Evolutionary conservation across 2,329 filamentous ascomycete genomes (phyloP).

Genomic region (Botrytis aclada): DNA sequence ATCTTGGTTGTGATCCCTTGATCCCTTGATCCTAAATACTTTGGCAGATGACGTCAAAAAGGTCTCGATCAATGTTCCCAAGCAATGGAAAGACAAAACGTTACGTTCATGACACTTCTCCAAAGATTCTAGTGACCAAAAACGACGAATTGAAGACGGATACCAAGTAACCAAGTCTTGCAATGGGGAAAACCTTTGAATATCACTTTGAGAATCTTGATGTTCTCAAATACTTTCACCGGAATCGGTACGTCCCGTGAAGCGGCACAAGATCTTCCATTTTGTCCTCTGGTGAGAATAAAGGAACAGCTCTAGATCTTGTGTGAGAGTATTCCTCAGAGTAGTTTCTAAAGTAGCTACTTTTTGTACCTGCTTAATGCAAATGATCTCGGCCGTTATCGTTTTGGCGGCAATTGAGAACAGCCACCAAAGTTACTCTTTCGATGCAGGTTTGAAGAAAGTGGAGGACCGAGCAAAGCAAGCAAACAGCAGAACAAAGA

Average conservation of each 20-base stretch:
- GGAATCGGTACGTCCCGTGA: neutral
- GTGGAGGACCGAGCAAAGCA: neutral
- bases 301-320: neutral
- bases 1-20: neutral
- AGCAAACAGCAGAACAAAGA: neutral
- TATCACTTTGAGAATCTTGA: neutral
- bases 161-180: neutral
- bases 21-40: neutral
- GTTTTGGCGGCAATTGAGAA: neutral
- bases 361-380: neutral
- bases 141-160: neutral
- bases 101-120: neutral
- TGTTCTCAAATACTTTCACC: neutral
- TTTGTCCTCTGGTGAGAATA: neutral
- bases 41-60: neutral
- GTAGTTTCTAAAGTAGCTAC: neutral
- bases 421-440: neutral
- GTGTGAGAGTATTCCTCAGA: neutral
- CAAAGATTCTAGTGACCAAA: neutral
- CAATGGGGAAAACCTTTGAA: neutral
- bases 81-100: neutral
- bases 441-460: no score
- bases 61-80: slow-evolving; percentile 1
- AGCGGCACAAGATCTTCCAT: no score
- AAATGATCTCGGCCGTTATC: neutral